phyloP scores from a whole-genome alignment of 2,329 filamentous ascomycete species.

The Knoxdaviesia proteae region DNA sequence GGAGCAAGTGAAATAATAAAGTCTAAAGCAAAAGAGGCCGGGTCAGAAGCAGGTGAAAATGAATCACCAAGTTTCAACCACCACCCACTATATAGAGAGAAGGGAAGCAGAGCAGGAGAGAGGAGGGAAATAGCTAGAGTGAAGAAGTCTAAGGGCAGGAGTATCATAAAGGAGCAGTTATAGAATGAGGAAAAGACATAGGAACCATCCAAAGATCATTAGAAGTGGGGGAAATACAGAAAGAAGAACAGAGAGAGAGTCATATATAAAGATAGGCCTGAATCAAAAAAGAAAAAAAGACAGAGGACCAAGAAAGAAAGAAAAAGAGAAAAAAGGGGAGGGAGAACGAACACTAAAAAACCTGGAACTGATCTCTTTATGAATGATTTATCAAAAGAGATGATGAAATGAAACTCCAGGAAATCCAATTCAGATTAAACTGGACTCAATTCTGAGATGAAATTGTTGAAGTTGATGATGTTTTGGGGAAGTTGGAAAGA shows the following conservation, averaged over 20 bases:
- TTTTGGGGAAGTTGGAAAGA: neutral
- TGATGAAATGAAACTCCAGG: neutral
- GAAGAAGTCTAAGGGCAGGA: neutral
- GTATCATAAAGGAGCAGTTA: neutral
- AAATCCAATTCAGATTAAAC: too few relatives aligned
- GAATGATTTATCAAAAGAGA: neutral
- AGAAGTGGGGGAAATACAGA: neutral
- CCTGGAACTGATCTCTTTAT: neutral
- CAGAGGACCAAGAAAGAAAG: neutral
- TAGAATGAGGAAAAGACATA: neutral
- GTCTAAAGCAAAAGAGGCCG: neutral
- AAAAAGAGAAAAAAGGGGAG: neutral
- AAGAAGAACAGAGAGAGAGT: conserved; percentile 1
- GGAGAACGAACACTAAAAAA: conserved; percentile 2
- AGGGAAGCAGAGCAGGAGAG: neutral
- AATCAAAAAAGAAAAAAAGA: neutral
- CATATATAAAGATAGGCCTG: neutral
- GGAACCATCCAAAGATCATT: conserved; percentile 1
- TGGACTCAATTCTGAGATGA: too few relatives aligned
- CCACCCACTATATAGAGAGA: neutral
- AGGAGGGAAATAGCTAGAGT: neutral
- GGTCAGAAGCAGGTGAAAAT: neutral
- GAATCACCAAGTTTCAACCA: neutral
- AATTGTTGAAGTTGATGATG: too few relatives aligned
- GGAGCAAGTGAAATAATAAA: conserved; percentile 1